Base-by-base conservation (phyloP, 768 basidiomycete species). In the Sporobolomyces pararoseus region DNA sequence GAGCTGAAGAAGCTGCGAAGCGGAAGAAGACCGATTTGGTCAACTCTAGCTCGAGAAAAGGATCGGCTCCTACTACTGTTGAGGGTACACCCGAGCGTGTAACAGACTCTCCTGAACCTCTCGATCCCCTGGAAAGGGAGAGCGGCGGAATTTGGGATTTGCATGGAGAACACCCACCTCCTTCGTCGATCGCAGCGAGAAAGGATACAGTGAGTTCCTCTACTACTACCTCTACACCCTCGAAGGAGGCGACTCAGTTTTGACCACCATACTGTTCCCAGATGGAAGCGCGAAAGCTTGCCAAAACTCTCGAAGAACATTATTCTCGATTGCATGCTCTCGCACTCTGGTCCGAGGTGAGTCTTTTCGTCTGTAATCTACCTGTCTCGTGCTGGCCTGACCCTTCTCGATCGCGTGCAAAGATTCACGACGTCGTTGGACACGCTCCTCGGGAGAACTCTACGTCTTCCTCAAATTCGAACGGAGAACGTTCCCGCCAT, bases 151-250 rank as follows among this genome's bases (percentile, higher is more conserved):
- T 89, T 87, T 97, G 89, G 92, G 91, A 88, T 9, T 79, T 91
- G 65, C 88, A 90, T 70, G 85, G 83, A 21, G 93, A 96, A 80
- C 82, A 83, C 25, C 95, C 95, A 4, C 95, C 95, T 6, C 89
- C 94, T 4, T 90, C 88, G 75, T 93, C 91, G 62, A 91, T 97
- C 74, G 89, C 90, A 37, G 87, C 89, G n/a, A 82, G 93, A 65
- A 81, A 92, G 62, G 94, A 98, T 76, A 94, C 91, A 35, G 78
- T 80, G 55, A 74, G 80, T 27, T 10, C 34, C 27, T 50, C 37
- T 35, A 37, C 19, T 4, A 25, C 10, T 16, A 75, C 23, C 31
- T 35, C 4, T 0, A 35, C 7, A 23, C 3, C 21, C 3, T 27
- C 12, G 19, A 13, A 34, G 51, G 27, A 3, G 42, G n/a, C 25